Percentiles rank a stretch among this genome's conserved stretches.
phyloP scores from a whole-genome alignment of 345 rosid species.

The Sonneratia alba region DNA sequence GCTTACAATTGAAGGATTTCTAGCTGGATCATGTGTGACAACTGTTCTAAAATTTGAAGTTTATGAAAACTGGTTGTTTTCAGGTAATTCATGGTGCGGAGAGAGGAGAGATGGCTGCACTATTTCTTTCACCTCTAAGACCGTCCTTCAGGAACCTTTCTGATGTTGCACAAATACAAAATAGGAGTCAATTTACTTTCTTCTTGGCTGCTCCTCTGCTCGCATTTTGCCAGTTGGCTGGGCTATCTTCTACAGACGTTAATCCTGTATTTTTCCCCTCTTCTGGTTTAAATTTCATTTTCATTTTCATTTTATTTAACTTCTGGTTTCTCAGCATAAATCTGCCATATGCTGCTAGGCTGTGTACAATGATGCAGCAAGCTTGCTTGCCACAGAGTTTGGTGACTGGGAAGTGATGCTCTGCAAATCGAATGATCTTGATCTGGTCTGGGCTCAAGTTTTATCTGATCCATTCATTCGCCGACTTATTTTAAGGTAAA shows the following conservation, averaged over 20 bases:
- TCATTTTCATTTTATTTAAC: constrained; percentile 8
- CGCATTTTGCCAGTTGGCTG: constrained; percentile 82
- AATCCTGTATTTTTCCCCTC: constrained; percentile 37
- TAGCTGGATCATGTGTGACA: background rate
- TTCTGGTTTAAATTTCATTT: background rate
- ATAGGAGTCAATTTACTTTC: constrained; percentile 84
- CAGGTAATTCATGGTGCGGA: constrained; percentile 87
- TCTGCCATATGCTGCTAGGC: constrained; percentile 30
- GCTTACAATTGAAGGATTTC: background rate
- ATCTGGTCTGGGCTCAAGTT: constrained; percentile 94
- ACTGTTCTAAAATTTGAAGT: background rate
- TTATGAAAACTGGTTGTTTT: constrained; percentile 12
- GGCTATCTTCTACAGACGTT: constrained; percentile 33
- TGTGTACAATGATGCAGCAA: constrained; percentile 53
- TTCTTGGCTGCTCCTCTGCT: constrained; percentile 86
- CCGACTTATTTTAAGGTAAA: constrained; percentile 80
- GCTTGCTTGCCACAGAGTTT: constrained; percentile 59
- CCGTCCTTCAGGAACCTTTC: constrained; percentile 41
- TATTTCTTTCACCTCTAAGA: constrained; percentile 79
- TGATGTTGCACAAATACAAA: constrained; percentile 24
- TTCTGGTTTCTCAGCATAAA: constrained; percentile 5
- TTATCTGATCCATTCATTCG: constrained; percentile 78
- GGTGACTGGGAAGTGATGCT: constrained; percentile 84
- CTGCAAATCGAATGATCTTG: constrained; percentile 60
- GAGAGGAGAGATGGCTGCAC: constrained; percentile 82